Conservation (phyloP, 352 stramenopile species). For the Nothophytophthora sp. region DNA sequence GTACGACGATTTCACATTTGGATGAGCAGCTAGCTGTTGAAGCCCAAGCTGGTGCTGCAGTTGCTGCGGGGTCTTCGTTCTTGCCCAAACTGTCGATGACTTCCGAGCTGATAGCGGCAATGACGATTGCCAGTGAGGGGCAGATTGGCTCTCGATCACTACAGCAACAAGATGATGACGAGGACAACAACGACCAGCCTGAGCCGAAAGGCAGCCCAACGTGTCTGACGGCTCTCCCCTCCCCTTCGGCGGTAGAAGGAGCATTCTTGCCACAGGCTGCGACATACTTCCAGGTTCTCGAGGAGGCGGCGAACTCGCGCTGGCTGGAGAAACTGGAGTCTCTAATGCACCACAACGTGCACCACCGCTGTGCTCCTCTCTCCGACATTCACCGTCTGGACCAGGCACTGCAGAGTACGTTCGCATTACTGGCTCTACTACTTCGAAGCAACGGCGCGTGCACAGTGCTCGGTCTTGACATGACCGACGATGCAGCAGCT, state of each 20-base stretch:
- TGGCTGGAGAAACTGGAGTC: constrained; percentile 40
- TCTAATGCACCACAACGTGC: constrained; percentile 58
- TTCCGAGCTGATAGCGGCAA: constrained; percentile 5
- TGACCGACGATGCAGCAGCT: constrained; percentile 10
- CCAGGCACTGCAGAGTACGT: constrained; percentile 24
- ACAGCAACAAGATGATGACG: constrained; percentile 11
- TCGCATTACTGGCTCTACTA: constrained; percentile 15
- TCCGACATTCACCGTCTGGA: constrained; percentile 33
- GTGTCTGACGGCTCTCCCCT: not conserved
- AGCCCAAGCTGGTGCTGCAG: constrained; percentile 5
- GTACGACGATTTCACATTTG: constrained; percentile 27
- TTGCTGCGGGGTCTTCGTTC: too few species aligned
- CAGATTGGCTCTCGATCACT: not conserved
- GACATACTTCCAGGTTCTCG: constrained; percentile 22
- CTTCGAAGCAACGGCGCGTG: constrained; percentile 17
- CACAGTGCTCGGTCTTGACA: constrained; percentile 4
- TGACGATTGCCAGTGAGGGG: not conserved
- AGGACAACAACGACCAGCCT: constrained; percentile 29
- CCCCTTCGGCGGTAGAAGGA: constrained; percentile 2
- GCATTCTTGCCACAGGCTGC: constrained; percentile 23
- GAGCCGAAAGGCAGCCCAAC: constrained; percentile 8
- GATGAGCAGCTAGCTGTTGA: constrained; percentile 36
- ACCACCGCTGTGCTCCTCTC: constrained; percentile 48
- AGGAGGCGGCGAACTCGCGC: constrained; percentile 24
- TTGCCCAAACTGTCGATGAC: constrained; percentile 18